Evolutionary conservation across 2,329 filamentous ascomycete species (phyloP).

Genomic region (Harringtonia aguacate): DNA sequence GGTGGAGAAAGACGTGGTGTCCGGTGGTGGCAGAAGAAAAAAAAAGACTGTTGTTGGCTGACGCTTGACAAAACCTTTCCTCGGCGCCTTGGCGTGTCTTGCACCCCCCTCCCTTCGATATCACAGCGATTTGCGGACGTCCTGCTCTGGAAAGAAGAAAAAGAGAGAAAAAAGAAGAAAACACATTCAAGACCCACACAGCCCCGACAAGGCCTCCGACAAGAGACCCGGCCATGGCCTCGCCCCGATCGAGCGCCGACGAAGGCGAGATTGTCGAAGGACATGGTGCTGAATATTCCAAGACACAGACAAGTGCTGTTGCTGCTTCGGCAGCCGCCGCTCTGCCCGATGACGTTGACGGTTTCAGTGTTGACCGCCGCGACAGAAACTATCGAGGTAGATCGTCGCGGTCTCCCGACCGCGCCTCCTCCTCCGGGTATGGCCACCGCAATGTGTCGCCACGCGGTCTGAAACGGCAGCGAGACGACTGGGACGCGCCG

Average conservation of each 20-base stretch:
- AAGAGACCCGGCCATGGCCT: slow-evolving; percentile 15
- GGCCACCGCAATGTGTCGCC: slow-evolving; percentile 47
- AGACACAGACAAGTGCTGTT: slow-evolving; percentile 64
- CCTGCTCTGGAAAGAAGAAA: too few species aligned
- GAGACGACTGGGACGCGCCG: slow-evolving; percentile 54
- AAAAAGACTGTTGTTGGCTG: slow-evolving; percentile 3
- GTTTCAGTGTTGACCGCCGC: slow-evolving; percentile 83
- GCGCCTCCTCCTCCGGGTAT: not conserved
- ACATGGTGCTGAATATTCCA: slow-evolving; percentile 48
- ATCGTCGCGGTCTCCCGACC: slow-evolving; percentile 41
- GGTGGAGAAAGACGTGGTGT: not conserved
- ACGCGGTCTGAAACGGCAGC: slow-evolving; percentile 55
- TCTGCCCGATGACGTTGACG: slow-evolving; percentile 46
- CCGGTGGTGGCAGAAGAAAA: not conserved
- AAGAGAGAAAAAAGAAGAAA: too few species aligned
- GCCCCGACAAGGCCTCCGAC: too few species aligned
- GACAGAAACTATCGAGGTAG: slow-evolving; percentile 61
- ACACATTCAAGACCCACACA: too few species aligned
- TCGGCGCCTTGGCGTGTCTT: too few species aligned
- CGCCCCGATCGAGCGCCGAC: slow-evolving; percentile 52
- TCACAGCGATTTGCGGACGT: not conserved
- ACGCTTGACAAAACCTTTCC: too few species aligned
- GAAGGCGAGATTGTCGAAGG: slow-evolving; percentile 79
- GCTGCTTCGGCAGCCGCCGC: slow-evolving; percentile 5
- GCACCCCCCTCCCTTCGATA: not conserved